These are phyloP conservation scores for Dionaea muscipula DNA, from an alignment of 179 eudicot genomes.

Conservation along the genomic window DNA sequence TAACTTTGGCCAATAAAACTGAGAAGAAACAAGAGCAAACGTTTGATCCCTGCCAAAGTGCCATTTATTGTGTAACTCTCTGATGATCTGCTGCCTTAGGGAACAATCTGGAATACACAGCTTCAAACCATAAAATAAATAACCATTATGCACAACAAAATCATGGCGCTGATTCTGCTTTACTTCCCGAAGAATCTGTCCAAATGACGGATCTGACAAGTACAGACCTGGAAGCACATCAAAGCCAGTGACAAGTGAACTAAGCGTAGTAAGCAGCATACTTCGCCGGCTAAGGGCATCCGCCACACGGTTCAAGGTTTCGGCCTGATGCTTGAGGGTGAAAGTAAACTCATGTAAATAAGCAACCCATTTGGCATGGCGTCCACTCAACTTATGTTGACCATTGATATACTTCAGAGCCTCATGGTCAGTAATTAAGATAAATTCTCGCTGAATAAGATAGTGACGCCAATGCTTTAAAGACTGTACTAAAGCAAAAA, in stretches of 20 bases:
- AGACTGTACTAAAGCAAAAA: neutral
- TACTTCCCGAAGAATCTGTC: too few relatives aligned
- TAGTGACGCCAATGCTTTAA: neutral
- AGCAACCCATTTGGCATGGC: neutral
- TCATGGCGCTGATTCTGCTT: too few relatives aligned
- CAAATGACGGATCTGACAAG: too few relatives aligned
- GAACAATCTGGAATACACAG: too few relatives aligned
- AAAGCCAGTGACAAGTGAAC: neutral
- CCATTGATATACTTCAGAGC: neutral
- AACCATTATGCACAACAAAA: too few relatives aligned
- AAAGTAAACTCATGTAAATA: neutral
- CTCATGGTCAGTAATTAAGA: neutral
- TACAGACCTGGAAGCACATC: neutral
- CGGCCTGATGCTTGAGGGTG: neutral
- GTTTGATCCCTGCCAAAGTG: too few relatives aligned
- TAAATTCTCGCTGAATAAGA: neutral
- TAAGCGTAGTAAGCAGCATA: neutral
- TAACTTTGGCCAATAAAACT: too few relatives aligned
- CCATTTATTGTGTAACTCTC: too few relatives aligned
- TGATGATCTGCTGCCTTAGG: too few relatives aligned
- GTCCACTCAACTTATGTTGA: neutral
- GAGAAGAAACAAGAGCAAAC: too few relatives aligned
- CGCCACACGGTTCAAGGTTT: neutral
- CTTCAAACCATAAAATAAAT: too few relatives aligned
- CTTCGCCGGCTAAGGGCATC: neutral